phyloP scores from a whole-genome alignment of 78 protist species.

The Polysphondylium violaceum region DNA sequence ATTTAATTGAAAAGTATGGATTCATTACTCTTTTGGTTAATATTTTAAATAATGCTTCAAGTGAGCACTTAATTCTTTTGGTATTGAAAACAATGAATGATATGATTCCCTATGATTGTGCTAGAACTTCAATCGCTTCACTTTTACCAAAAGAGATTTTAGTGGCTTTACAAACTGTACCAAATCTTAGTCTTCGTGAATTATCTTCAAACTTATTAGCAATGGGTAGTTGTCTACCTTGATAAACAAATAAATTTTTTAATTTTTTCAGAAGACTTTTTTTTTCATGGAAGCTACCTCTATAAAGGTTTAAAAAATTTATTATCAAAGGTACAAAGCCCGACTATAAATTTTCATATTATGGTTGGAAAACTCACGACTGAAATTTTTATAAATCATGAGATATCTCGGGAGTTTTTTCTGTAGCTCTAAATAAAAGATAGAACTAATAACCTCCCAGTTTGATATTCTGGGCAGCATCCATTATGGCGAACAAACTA shows the following conservation, averaged over 20 bases:
- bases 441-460: no score
- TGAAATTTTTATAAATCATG: no score
- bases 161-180: constrained; percentile 48
- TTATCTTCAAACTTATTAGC: constrained; percentile 14
- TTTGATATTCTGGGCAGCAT: no score
- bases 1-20: background rate
- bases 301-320: no score
- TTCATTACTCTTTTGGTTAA: constrained; percentile 3
- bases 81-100: constrained; percentile 49
- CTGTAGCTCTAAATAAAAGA: no score
- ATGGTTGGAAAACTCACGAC: no score
- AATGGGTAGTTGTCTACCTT: background rate
- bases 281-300: no score
- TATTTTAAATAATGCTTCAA: constrained; percentile 47
- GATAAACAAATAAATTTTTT: background rate
- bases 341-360: no score
- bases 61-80: constrained; percentile 48
- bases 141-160: constrained; percentile 36
- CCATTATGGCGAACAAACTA: no score
- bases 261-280: no score
- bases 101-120: constrained; percentile 25
- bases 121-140: constrained; percentile 6
- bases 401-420: no score
- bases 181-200: constrained; percentile 20
- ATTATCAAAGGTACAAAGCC: no score